Base-by-base conservation (phyloP, 2,329 filamentous ascomycete genomes). In the Onygenales sp. region DNA sequence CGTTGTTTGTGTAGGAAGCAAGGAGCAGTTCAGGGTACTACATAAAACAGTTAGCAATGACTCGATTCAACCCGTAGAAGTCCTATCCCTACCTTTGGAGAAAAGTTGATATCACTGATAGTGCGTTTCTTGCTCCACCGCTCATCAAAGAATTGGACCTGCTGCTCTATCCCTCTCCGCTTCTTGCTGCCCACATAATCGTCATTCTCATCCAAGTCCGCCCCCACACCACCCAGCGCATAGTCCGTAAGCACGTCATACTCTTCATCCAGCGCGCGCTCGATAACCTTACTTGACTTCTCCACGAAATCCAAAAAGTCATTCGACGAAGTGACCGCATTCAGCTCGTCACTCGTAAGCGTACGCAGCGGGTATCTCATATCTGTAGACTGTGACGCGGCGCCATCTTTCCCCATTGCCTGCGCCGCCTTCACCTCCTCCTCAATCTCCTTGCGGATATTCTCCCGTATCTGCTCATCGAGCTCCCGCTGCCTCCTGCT, bases 171-270 rank as follows among this genome's bases (percentile, higher is more conserved):
- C 8, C 69, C 66, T 57, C 71, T 67, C 46, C 70, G 66, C 54
- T 73, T 73, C 63, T 68, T 73, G 31, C 71, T 71, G 21, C 55
- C 57, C 31, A 58, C 61, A 54, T 72, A 71, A 35, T 81, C 79
- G 27, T 81, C 90, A 54, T 94, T 89, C 48, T 94, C 90, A 46
- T 94, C 89, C 42, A 93, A 81, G 9, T 84, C 74, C 52, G 85
- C 85, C 55, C 86, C 74, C 10, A 77, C 77, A 5, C 86, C 87
- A 55, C 88, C 86, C 41, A 94, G 77, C 41, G 90, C 89, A 71
- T 98, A 98, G 72, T 98, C 91, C 55, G 89, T 90, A 56, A 98
- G 77, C 57, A 98, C 89, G 68, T 98, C 93, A 68, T 97, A 98
- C 54, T 96, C 89, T 65, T 95, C 86, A 64, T 97, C 93, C 59